Percentiles rank a stretch among this genome's conserved stretches.
Evolutionary conservation across 192 early-diverging fungal species (phyloP).

Genomic region (Entophlyctis luteolus): DNA sequence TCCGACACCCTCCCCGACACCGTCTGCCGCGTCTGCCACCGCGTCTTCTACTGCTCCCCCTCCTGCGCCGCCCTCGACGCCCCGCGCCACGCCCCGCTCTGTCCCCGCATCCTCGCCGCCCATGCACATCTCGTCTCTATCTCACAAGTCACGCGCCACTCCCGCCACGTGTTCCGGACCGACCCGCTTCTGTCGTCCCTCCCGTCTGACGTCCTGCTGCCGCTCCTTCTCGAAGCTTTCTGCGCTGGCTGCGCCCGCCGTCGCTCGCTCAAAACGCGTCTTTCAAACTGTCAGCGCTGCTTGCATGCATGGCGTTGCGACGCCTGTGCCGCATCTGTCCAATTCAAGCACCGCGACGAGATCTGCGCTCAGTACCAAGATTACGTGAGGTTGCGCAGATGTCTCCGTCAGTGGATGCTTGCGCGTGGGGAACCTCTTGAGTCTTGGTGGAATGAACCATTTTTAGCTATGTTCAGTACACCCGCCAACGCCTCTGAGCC

Average conservation of each 20-base stretch:
- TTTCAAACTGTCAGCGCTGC: neutral
- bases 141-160: neutral
- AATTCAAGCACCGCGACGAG: neutral
- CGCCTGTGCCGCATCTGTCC: neutral
- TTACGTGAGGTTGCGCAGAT: neutral
- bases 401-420: neutral
- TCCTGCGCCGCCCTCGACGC: neutral
- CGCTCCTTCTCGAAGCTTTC: neutral
- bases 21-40: neutral
- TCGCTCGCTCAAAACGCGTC: neutral
- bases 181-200: neutral
- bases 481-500: neutral
- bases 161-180: neutral
- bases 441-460: neutral
- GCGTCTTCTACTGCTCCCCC: constrained; percentile 3
- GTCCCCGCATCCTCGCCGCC: neutral
- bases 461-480: too few species aligned
- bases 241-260: neutral
- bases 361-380: neutral
- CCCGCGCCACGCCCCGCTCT: neutral
- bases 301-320: constrained; percentile 1
- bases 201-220: neutral
- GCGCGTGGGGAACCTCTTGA: neutral
- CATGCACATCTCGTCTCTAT: neutral
- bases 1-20: neutral